Evolutionary conservation across 208 protist genomes (phyloP), one percentile per base, ranked within the genome.

Genomic region (Leishmania gerbilli): DNA sequence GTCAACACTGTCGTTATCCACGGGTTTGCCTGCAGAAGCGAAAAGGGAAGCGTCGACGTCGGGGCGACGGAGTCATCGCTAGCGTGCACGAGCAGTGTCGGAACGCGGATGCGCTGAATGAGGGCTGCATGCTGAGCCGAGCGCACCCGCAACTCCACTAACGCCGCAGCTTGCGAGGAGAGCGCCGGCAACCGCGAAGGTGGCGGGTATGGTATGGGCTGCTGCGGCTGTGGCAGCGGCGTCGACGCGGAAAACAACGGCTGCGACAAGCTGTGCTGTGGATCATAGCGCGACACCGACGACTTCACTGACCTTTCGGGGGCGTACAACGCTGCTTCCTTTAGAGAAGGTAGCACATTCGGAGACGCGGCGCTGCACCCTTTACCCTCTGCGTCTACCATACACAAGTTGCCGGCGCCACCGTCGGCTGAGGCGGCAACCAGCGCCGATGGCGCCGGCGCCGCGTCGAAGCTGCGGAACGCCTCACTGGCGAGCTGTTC

Each of bases 11-110:
- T 85, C 19, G 84, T 76, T 11, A 88, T 81, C 56, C 82, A 80
- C 42, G 86, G 84, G 55, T 90, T 88, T 2, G 69, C 82, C 72
- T 83, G 71, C 34, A 92, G 80, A 68, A 82, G 67, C n/a, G 74
- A 62, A 47, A 87, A 80, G 13, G 88, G 86, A 37, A 92, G 47
- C 45, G 84, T 85, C 60, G 77, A 78, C 71, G 74, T 71, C 53
- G 86, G 89, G 24, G 86, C 84, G 37, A 87, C 84, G 19, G 79
- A 77, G 60, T 91, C 88, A 71, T 91, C 88, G n/a, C 67, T 55
- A 11, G 86, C 79, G 78, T 89, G 88, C 31, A 91, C 47, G 42
- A 91, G 79, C 34, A 91, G 77, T 8, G 86, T 88, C 2, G 88
- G 88, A 5, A 88, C 42, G 42, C 68, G 68, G 69, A 91, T 85